These are phyloP conservation scores for Cystobasidium tubakii DNA, from an alignment of 768 basidiomycete genomes.

Conservation along the genomic window DNA sequence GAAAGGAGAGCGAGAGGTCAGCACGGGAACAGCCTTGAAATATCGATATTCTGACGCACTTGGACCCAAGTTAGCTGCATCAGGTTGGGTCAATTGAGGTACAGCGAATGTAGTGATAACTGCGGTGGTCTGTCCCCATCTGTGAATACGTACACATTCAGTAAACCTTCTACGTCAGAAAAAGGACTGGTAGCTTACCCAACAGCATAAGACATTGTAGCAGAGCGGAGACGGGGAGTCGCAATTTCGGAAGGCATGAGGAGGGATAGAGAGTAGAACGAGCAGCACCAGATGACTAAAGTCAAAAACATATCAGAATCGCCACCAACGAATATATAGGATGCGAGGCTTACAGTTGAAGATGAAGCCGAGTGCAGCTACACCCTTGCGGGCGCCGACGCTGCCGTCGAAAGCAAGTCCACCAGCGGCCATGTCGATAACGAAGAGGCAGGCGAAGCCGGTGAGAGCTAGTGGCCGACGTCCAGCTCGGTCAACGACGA, in stretches of 20 bases:
- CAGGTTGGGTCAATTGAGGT: background rate
- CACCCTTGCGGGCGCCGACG: background rate
- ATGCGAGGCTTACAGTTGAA: background rate
- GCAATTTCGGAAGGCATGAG: background rate
- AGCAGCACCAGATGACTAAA: background rate
- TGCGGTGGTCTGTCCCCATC: background rate
- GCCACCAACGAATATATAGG: background rate
- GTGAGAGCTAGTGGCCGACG: background rate
- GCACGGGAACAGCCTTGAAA: too few species aligned
- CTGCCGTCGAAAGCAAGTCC: background rate
- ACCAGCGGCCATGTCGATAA: background rate
- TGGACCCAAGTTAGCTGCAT: background rate
- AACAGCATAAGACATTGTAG: background rate
- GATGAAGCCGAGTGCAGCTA: background rate
- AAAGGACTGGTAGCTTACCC: background rate
- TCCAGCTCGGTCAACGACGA: background rate
- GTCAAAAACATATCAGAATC: background rate
- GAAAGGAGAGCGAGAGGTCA: too few species aligned
- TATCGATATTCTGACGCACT: too few species aligned
- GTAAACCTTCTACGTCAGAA: too few species aligned
- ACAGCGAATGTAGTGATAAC: background rate
- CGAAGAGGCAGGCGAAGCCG: background rate
- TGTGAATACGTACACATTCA: too few species aligned
- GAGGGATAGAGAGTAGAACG: background rate
- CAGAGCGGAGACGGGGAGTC: background rate